Evolutionary conservation across 331 rosid species (phyloP).

Genomic region (Cucumis variabilis): DNA sequence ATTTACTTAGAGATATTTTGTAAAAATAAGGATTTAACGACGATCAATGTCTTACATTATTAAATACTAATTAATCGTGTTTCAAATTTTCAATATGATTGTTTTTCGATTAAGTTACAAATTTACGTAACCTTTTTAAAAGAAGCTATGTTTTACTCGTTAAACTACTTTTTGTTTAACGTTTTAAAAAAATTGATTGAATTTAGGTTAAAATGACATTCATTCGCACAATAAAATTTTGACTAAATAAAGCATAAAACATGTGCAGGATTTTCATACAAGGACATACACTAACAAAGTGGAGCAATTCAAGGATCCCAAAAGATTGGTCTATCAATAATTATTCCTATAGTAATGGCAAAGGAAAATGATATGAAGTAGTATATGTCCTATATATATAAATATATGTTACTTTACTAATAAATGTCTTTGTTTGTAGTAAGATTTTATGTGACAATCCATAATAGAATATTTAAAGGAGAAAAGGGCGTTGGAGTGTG

Average conservation of each 20-base stretch:
- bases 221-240: too few relatives aligned
- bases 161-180: too few relatives aligned
- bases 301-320: constrained; percentile 22
- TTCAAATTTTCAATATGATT: too few relatives aligned
- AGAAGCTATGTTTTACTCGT: too few relatives aligned
- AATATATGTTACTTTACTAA: neutral
- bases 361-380: neutral
- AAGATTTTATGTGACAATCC: neutral
- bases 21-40: too few relatives aligned
- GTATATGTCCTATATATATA: neutral
- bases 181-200: too few relatives aligned
- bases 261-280: constrained; percentile 15
- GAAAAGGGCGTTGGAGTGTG: neutral
- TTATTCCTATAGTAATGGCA: constrained; percentile 26
- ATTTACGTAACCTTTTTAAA: too few relatives aligned
- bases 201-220: too few relatives aligned
- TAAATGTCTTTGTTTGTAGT: neutral
- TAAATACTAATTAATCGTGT: too few relatives aligned
- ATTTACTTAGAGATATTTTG: too few relatives aligned
- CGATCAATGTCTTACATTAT: too few relatives aligned
- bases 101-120: too few relatives aligned
- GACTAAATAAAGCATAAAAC: constrained; percentile 12
- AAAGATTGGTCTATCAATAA: constrained; percentile 23
- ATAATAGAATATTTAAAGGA: neutral
- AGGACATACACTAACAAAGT: neutral